These are phyloP conservation scores for Coriolopsis trogii DNA, from an alignment of 1,284 basidiomycete species.

Conservation along the genomic window DNA sequence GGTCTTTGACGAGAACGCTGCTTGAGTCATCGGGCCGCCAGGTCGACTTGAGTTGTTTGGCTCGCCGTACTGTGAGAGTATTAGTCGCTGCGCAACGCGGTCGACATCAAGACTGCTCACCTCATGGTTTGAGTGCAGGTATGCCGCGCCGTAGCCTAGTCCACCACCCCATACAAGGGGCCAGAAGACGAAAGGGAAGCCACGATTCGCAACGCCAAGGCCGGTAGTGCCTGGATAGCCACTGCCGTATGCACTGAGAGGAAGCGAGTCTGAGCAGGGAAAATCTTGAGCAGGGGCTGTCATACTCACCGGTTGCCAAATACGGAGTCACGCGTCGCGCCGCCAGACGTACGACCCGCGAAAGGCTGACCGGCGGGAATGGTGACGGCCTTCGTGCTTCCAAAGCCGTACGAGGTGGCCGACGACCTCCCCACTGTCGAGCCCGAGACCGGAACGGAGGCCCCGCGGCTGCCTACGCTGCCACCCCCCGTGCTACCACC, in stretches of 20 bases:
- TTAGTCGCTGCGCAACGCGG: not conserved
- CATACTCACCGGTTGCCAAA: slow-evolving; percentile 44
- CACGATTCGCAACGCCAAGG: slow-evolving; percentile 46
- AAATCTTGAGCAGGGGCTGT: not conserved
- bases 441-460: slow-evolving; percentile 32
- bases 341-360: slow-evolving; percentile 44
- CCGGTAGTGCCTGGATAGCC: slow-evolving; percentile 52
- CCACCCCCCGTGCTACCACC: slow-evolving; percentile 25
- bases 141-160: slow-evolving; percentile 38
- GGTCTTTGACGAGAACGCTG: slow-evolving; percentile 50
- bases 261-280: not conserved
- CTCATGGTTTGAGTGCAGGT: slow-evolving; percentile 45
- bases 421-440: slow-evolving; percentile 30
- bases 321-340: slow-evolving; percentile 41
- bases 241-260: slow-evolving; percentile 54
- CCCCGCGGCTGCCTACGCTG: slow-evolving; percentile 24
- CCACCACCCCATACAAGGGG: slow-evolving; percentile 54
- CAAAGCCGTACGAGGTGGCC: slow-evolving; percentile 40
- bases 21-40: slow-evolving; percentile 56
- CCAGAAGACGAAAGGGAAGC: slow-evolving; percentile 64
- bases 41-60: slow-evolving; percentile 56
- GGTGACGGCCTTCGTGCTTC: slow-evolving; percentile 36
- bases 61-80: slow-evolving; percentile 53
- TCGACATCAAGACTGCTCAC: slow-evolving; percentile 24
- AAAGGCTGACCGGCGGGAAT: slow-evolving; percentile 47